Base-by-base conservation (phyloP, 345 rosid genomes). In the Lepidium sativum region DNA sequence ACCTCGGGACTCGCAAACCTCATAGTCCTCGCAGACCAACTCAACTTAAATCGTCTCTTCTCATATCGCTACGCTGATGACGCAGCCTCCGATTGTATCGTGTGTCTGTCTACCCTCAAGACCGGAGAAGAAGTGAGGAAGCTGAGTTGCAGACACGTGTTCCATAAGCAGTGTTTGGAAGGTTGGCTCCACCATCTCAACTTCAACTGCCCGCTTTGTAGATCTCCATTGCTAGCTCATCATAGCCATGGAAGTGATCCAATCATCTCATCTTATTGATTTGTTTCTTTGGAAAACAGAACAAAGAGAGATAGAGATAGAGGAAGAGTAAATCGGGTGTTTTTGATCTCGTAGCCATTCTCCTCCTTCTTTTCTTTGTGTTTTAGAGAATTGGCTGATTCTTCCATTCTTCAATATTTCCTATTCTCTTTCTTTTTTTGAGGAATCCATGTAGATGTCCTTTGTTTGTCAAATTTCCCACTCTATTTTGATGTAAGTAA, bases 81-180 rank as follows among this genome's bases (percentile, higher is more conserved):
- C 13, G 77, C 63, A 33, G 49, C 65, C 10, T 60, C 80, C 6
- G 84, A 56, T 58, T 90, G 95, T 54, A 73, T 87, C 69, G 86
- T 90, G 16, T 90, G 97, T 71, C 42, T 83, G 69, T 77, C 80
- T 43, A 70, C 57, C 32, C 66, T 90, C 8, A 79, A 80, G 64
- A 81, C 77, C 9, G 97, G 97, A 42, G 95, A 90, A n/a, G 77
- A 51, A 40, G 97, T 90, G 39, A 81, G 95, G 78, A 77, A 60
- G 72, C 92, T 90, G 0, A 83, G 78, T 7, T 90, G 97, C 74
- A 79, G 84, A 56, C 97, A 90, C 73, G 88, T 90, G 2, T 90
- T 84, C 47, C 97, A 90, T 18, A 90, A 80, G 64, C 73, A 78
- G 14, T 90, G 97, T 69, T 76, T 90, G 40, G 97, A 90, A 53